phyloP scores from a whole-genome alignment of 2,329 filamentous ascomycete genomes.

The Cercospora nicotianae region DNA sequence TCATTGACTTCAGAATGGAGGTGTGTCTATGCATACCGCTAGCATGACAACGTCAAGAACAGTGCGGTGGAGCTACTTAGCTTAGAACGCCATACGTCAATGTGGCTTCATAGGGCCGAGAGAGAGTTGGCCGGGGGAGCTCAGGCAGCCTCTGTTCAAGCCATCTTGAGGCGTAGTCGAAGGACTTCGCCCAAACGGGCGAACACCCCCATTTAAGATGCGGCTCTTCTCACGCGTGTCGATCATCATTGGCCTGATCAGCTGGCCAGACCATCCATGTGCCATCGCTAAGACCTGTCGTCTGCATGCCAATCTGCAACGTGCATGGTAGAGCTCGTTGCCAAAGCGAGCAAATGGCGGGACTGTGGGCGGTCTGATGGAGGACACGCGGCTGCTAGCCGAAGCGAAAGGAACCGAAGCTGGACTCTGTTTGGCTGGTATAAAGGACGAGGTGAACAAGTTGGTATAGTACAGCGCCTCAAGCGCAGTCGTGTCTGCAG shows the following conservation, averaged over 20 bases:
- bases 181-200: not conserved
- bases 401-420: conserved; percentile 7
- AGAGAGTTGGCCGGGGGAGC: conserved; percentile 3
- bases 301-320: not conserved
- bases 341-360: conserved; percentile 5
- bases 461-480: conserved; percentile 29
- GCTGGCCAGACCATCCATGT: not conserved
- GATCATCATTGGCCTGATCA: conserved; percentile 17
- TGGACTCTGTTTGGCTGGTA: not conserved
- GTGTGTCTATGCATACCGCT: conserved; percentile 12
- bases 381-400: not conserved
- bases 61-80: conserved; percentile 6
- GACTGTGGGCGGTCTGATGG: conserved; percentile 4
- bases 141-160: conserved; percentile 23
- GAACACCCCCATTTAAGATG: conserved; percentile 23
- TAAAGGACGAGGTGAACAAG: not conserved
- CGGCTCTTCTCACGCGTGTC: conserved; percentile 20
- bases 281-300: conserved; percentile 20
- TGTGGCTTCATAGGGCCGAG: conserved; percentile 12
- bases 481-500: conserved; percentile 22
- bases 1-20: not conserved
- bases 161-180: conserved; percentile 17
- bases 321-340: conserved; percentile 3
- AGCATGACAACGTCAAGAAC: conserved; percentile 14
- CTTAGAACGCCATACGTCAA: conserved; percentile 23